phyloP scores from a whole-genome alignment of 176 grass and related monocot genomes.

The Oryza longistaminata region DNA sequence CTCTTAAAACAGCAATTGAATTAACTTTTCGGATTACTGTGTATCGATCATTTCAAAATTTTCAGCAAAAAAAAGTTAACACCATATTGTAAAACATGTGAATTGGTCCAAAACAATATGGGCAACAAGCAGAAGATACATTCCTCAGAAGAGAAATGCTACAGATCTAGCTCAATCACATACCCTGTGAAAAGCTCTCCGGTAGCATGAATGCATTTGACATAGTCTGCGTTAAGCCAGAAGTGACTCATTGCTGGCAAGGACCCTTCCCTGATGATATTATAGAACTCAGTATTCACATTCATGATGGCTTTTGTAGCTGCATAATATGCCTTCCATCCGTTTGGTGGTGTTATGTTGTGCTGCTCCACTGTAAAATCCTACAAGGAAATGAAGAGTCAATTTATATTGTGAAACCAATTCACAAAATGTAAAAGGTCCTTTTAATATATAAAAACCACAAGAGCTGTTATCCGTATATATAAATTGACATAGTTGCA shows the following conservation, averaged over 20 bases:
- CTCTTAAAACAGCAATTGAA: background rate
- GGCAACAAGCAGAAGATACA: background rate
- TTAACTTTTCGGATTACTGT: background rate
- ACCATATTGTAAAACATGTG: background rate
- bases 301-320: constrained; percentile 86
- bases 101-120: background rate
- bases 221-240: constrained; percentile 89
- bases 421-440: background rate
- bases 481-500: background rate
- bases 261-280: constrained; percentile 89
- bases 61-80: background rate
- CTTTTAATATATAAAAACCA: background rate
- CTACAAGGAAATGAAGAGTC: constrained; percentile 43
- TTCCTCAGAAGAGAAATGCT: background rate
- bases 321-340: constrained; percentile 99
- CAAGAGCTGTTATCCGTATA: background rate
- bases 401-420: constrained; percentile 26
- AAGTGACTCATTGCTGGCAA: constrained; percentile 79
- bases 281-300: constrained; percentile 88
- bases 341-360: constrained; percentile 65
- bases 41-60: background rate
- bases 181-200: constrained; percentile 86
- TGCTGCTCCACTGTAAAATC: constrained; percentile 90
- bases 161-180: constrained; percentile 12
- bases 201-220: constrained; percentile 79